Percentiles rank a stretch among this genome's conserved stretches.
These are phyloP conservation scores for Lachancea waltii DNA, from an alignment of 805 yeast species.

Conservation along the genomic window DNA sequence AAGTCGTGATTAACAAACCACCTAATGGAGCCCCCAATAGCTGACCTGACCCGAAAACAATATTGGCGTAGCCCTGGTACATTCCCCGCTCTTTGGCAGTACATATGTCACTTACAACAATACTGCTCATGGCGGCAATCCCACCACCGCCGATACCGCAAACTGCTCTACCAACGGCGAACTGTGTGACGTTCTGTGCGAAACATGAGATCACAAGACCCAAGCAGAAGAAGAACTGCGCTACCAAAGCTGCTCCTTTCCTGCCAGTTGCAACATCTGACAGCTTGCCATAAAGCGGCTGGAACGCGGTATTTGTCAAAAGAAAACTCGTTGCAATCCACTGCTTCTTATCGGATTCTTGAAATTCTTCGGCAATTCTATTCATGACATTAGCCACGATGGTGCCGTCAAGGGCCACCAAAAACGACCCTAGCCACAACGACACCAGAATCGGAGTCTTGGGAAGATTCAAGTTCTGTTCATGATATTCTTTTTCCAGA, in stretches of 20 bases:
- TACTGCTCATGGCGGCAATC: constrained; percentile 64
- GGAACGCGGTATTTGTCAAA: constrained; percentile 59
- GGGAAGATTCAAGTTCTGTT: constrained; percentile 24
- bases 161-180: constrained; percentile 55
- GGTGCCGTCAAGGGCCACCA: constrained; percentile 42
- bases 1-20: constrained; percentile 49
- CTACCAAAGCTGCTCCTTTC: constrained; percentile 36
- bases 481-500: constrained; percentile 23
- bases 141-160: constrained; percentile 95
- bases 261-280: constrained; percentile 50
- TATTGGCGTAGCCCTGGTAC: constrained; percentile 76
- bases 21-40: constrained; percentile 62
- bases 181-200: constrained; percentile 28
- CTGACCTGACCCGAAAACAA: constrained; percentile 70
- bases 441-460: constrained; percentile 33
- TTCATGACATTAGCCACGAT: constrained; percentile 45
- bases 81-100: constrained; percentile 71
- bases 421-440: constrained; percentile 42
- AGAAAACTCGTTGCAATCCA: constrained; percentile 65
- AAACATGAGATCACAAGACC: constrained; percentile 42
- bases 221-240: constrained; percentile 38
- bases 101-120: constrained; percentile 69
- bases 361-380: constrained; percentile 42
- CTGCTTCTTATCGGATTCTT: constrained; percentile 42
- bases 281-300: constrained; percentile 57